phyloP scores from a whole-genome alignment of 148 eudicot species.

The Spergularia marina region DNA sequence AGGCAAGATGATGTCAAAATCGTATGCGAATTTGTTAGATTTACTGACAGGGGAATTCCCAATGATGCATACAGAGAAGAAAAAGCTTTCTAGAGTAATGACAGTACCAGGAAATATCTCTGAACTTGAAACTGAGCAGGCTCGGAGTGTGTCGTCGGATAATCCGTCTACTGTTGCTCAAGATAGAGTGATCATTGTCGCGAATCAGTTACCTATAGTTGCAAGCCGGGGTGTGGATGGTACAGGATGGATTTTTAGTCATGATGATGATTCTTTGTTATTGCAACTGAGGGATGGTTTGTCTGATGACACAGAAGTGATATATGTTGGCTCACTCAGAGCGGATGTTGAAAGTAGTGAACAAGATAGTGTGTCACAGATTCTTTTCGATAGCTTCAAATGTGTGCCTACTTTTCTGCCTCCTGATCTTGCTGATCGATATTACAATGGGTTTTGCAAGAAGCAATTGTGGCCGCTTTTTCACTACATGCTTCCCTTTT shows the following conservation, averaged over 20 bases:
- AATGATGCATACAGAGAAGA: slow-evolving; percentile 30
- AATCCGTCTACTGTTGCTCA: slow-evolving; percentile 31
- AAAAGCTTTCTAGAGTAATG: slow-evolving; percentile 35
- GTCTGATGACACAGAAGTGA: slow-evolving; percentile 43
- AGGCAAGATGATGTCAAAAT: slow-evolving; percentile 36
- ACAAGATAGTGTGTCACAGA: slow-evolving; percentile 43
- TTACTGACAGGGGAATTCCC: slow-evolving; percentile 39
- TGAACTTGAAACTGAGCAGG: slow-evolving; percentile 36
- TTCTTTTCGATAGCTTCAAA: slow-evolving; percentile 36
- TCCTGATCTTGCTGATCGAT: slow-evolving; percentile 33
- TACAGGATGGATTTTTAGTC: slow-evolving; percentile 39
- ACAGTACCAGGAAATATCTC: slow-evolving; percentile 42
- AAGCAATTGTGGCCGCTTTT: slow-evolving; percentile 50
- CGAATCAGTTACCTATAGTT: slow-evolving; percentile 33
- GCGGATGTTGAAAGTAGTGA: slow-evolving; percentile 37
- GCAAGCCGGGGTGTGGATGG: slow-evolving; percentile 33
- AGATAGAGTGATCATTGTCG: slow-evolving; percentile 42
- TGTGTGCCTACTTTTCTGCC: slow-evolving; percentile 42
- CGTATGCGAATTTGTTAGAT: slow-evolving; percentile 43
- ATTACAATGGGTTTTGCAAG: slow-evolving; percentile 40
- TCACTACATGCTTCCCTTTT: slow-evolving; percentile 47
- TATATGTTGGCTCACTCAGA: slow-evolving; percentile 39
- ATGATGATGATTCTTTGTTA: slow-evolving; percentile 45
- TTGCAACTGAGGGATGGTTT: slow-evolving; percentile 43
- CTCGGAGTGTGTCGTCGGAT: slow-evolving; percentile 42